Evolutionary conservation across 495 filamentous ascomycete genomes (phyloP).

Genomic region (Lineolata rhizophorae): DNA sequence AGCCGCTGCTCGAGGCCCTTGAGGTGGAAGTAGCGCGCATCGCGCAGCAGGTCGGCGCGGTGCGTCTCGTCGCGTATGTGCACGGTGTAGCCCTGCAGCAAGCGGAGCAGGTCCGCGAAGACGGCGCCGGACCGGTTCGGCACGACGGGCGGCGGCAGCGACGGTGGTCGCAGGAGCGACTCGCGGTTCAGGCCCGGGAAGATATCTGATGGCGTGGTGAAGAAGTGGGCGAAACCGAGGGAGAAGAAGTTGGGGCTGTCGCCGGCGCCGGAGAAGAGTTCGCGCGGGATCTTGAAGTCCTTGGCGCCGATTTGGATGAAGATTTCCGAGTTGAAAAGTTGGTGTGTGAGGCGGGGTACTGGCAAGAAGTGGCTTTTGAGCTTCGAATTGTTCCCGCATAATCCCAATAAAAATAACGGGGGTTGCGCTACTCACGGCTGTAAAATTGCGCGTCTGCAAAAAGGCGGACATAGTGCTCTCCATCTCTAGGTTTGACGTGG

Average conservation of each 20-base stretch:
- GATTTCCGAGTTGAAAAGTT: constrained; percentile 85
- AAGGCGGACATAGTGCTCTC: constrained; percentile 67
- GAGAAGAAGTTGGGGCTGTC: constrained; percentile 93
- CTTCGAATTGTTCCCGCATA: constrained; percentile 1
- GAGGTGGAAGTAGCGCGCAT: constrained; percentile 85
- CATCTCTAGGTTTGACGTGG: constrained; percentile 63
- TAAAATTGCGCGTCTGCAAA: constrained; percentile 97
- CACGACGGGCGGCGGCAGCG: constrained; percentile 61
- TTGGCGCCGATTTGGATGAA: constrained; percentile 71
- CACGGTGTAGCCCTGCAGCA: constrained; percentile 74
- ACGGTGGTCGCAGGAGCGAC: constrained; percentile 71
- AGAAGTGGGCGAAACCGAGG: constrained; percentile 78
- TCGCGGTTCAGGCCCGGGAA: constrained; percentile 70
- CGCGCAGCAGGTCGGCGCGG: constrained; percentile 54
- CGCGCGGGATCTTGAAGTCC: constrained; percentile 74
- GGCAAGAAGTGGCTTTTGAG: constrained; percentile 8
- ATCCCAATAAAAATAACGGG: neutral
- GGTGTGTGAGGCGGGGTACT: constrained; percentile 78
- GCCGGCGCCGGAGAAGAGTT: constrained; percentile 65
- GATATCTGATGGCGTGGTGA: constrained; percentile 52
- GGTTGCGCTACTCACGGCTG: constrained; percentile 47
- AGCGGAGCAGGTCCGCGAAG: constrained; percentile 65
- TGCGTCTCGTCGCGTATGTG: constrained; percentile 58
- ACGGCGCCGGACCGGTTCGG: constrained; percentile 59
- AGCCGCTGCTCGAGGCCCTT: constrained; percentile 77